Conservation (phyloP, 176 grass and related monocot species). For the Eleusine indica region DNA sequence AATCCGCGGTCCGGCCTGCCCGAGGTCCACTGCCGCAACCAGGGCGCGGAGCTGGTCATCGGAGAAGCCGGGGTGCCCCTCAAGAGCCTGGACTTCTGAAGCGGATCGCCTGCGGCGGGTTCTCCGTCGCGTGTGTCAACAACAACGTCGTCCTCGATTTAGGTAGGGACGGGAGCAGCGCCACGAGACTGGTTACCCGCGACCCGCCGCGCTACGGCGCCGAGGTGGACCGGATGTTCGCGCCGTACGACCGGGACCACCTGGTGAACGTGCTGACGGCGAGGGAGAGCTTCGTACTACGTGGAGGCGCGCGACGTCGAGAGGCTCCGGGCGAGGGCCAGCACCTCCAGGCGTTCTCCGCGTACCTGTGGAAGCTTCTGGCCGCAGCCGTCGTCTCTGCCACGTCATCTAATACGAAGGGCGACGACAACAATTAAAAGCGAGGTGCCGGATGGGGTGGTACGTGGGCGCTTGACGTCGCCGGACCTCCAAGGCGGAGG, state of each 20-base stretch:
- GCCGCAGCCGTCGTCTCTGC: conserved; percentile 9
- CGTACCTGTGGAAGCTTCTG: conserved; percentile 49
- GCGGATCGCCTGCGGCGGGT: no score
- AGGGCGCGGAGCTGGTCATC: no score
- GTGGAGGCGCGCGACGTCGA: conserved; percentile 29
- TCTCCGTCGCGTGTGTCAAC: not conserved
- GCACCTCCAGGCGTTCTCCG: conserved; percentile 41
- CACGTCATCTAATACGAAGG: not conserved
- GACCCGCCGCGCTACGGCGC: conserved; percentile 32
- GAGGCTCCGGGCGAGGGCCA: conserved; percentile 3
- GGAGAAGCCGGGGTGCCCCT: no score
- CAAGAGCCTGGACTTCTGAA: no score
- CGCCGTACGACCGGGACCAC: not conserved
- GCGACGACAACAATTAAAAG: not conserved
- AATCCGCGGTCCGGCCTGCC: no score
- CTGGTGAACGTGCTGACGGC: conserved; percentile 42
- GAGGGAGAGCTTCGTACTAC: conserved; percentile 26
- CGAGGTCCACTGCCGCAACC: no score
- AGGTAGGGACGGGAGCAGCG: not conserved
- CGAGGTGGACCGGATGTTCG: conserved; percentile 26
- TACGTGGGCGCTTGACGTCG: conserved; percentile 30
- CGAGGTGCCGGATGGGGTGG: conserved; percentile 44
- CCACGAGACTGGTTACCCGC: not conserved
- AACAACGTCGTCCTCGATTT: not conserved
- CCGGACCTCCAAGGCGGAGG: conserved; percentile 21